A percentile compares a stretch with the other conserved stretches of the same genome.
These are phyloP conservation scores for Epichloe aotearoae DNA, from an alignment of 2,329 filamentous ascomycete species.

Conservation along the genomic window DNA sequence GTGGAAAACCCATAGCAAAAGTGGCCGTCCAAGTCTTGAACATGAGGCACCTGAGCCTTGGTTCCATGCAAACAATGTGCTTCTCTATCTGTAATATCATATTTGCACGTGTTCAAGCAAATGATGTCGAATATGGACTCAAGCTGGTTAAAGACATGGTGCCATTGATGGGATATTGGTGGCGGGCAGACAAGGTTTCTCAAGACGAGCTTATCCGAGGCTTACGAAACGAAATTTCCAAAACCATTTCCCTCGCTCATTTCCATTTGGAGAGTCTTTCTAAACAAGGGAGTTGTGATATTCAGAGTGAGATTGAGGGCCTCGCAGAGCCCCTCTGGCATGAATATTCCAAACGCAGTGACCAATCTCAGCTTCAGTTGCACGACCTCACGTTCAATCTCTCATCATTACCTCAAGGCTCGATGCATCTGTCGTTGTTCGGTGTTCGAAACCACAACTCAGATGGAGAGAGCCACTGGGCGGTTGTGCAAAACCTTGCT, in stretches of 20 bases:
- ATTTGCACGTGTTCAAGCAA: slow-evolving; percentile 50
- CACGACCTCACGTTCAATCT: slow-evolving; percentile 55
- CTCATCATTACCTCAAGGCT: slow-evolving; percentile 27
- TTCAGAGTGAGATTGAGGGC: slow-evolving; percentile 42
- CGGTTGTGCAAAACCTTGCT: slow-evolving; percentile 43
- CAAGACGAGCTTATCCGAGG: slow-evolving; percentile 47
- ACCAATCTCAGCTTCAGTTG: slow-evolving; percentile 62
- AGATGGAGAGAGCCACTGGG: slow-evolving; percentile 47
- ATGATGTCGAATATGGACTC: slow-evolving; percentile 51
- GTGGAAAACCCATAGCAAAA: slow-evolving; percentile 41
- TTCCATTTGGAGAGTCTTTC: slow-evolving; percentile 48
- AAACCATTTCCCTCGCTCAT: slow-evolving; percentile 53
- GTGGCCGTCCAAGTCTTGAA: slow-evolving; percentile 48
- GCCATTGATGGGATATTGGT: slow-evolving; percentile 61
- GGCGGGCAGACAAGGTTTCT: slow-evolving; percentile 55
- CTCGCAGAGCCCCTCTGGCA: slow-evolving; percentile 57
- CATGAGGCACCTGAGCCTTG: slow-evolving; percentile 42
- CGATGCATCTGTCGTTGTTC: slow-evolving; percentile 37
- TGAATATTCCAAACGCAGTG: slow-evolving; percentile 63
- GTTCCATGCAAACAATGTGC: slow-evolving; percentile 54
- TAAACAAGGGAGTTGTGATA: slow-evolving; percentile 26
- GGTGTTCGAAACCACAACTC: slow-evolving; percentile 38
- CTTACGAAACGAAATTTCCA: slow-evolving; percentile 66
- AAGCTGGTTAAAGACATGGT: slow-evolving; percentile 48
- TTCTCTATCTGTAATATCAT: slow-evolving; percentile 66